Conservation (phyloP, 1,284 basidiomycete species). For the Neotropicomus parvogracilis region DNA sequence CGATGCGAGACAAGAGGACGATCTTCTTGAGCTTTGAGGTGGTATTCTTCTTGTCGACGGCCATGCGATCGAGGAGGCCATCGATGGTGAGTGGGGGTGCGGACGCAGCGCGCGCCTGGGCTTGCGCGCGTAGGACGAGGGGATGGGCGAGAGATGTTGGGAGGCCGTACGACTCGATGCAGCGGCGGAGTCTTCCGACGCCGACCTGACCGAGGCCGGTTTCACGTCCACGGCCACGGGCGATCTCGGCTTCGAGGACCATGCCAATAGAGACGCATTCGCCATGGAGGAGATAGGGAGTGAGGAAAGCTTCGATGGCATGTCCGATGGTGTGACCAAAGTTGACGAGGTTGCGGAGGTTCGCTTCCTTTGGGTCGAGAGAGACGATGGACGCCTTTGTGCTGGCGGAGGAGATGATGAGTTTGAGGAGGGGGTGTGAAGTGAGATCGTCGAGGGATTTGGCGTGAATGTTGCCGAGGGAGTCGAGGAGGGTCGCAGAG, state of each 20-base stretch:
- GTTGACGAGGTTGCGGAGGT: slow-evolving; percentile 94
- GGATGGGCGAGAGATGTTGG: slow-evolving; percentile 80
- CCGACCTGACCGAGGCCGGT: slow-evolving; percentile 78
- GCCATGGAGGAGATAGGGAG: slow-evolving; percentile 88
- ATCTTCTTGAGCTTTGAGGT: slow-evolving; percentile 85
- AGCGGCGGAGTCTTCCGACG: slow-evolving; percentile 81
- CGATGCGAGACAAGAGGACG: slow-evolving; percentile 88
- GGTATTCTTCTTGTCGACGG: slow-evolving; percentile 97
- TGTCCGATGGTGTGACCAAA: slow-evolving; percentile 97
- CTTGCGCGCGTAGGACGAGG: slow-evolving; percentile 50
- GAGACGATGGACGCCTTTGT: slow-evolving; percentile 96
- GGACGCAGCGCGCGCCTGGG: slow-evolving; percentile 44
- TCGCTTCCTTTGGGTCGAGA: slow-evolving; percentile 91
- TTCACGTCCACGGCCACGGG: slow-evolving; percentile 70
- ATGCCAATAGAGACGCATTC: slow-evolving; percentile 93
- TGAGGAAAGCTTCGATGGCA: slow-evolving; percentile 91
- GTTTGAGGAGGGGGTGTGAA: slow-evolving; percentile 71
- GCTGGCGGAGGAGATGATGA: slow-evolving; percentile 84
- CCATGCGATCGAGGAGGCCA: slow-evolving; percentile 87
- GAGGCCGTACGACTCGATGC: slow-evolving; percentile 83
- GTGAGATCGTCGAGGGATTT: slow-evolving; percentile 69
- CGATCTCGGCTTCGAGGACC: slow-evolving; percentile 90
- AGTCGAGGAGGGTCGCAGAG: slow-evolving; percentile 62
- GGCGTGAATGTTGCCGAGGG: slow-evolving; percentile 62
- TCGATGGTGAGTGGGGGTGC: slow-evolving; percentile 75